These are phyloP conservation scores for Camelina sativa DNA, from an alignment of 345 rosid genomes.

Conservation along the genomic window DNA sequence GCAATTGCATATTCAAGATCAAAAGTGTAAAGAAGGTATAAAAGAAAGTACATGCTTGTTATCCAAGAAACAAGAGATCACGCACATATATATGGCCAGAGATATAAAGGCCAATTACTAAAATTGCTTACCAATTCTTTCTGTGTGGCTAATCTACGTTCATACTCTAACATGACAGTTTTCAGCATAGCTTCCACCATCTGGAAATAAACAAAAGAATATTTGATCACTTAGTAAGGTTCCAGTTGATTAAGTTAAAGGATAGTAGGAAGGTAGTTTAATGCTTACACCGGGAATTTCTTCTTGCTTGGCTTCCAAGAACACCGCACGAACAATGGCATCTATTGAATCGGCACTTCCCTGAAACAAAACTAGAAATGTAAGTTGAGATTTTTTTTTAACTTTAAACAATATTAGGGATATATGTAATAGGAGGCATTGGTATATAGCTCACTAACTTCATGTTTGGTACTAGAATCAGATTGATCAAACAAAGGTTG, in stretches of 20 bases:
- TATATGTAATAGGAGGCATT: slow-evolving; percentile 9
- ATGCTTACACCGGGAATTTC: slow-evolving; percentile 71
- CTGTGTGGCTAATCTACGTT: slow-evolving; percentile 65
- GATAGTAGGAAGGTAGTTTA: slow-evolving; percentile 1
- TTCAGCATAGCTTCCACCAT: slow-evolving; percentile 80
- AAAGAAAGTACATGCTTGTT: neutral
- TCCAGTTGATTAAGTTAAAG: neutral
- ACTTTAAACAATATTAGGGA: neutral
- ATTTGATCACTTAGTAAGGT: no score
- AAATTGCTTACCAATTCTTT: slow-evolving; percentile 57
- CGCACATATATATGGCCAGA: neutral
- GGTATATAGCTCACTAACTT: slow-evolving; percentile 60
- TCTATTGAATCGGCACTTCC: slow-evolving; percentile 54
- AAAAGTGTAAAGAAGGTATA: neutral
- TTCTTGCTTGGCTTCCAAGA: slow-evolving; percentile 71
- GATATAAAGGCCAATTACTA: neutral
- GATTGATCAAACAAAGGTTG: slow-evolving; percentile 36
- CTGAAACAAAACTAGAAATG: slow-evolving; percentile 43
- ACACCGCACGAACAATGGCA: slow-evolving; percentile 62
- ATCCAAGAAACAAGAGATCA: slow-evolving; percentile 18
- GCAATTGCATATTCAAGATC: slow-evolving; percentile 20
- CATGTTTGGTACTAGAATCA: slow-evolving; percentile 53
- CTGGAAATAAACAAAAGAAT: slow-evolving; percentile 43
- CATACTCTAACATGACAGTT: slow-evolving; percentile 81
- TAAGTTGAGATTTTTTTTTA: neutral